phyloP scores from a whole-genome alignment of 2,329 filamentous ascomycete species.

The Microsporum ferrugineum region DNA sequence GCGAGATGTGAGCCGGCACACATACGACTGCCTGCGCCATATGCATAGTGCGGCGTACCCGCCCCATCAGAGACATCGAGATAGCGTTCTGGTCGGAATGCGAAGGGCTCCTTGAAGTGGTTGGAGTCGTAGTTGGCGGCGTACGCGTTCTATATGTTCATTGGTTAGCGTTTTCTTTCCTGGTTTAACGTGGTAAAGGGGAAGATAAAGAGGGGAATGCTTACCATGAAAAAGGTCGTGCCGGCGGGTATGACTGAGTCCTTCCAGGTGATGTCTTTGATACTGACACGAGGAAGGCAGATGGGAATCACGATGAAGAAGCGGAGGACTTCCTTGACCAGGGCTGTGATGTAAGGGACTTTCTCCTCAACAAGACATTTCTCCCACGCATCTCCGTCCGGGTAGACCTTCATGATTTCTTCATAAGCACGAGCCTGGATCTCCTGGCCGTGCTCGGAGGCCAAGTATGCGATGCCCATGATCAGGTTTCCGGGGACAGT shows the following conservation, averaged over 20 bases:
- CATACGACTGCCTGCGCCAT: conserved; percentile 53
- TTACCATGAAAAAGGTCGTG: conserved; percentile 67
- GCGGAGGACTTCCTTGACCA: conserved; percentile 67
- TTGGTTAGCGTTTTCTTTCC: not conserved
- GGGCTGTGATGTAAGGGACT: conserved; percentile 61
- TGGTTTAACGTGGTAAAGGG: not conserved
- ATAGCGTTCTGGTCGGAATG: conserved; percentile 61
- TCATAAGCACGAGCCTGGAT: conserved; percentile 59
- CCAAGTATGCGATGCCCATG: conserved; percentile 66
- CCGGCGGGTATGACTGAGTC: conserved; percentile 58
- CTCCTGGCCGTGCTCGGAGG: conserved; percentile 53
- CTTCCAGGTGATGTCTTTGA: conserved; percentile 61
- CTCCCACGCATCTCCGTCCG: conserved; percentile 64
- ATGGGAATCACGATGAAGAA: conserved; percentile 74
- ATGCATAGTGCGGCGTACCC: conserved; percentile 52
- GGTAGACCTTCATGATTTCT: conserved; percentile 61
- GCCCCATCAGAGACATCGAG: conserved; percentile 42
- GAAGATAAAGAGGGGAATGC: not conserved
- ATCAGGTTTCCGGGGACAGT: conserved; percentile 70
- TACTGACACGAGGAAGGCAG: conserved; percentile 59
- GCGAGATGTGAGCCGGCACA: conserved; percentile 53
- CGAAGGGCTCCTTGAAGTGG: conserved; percentile 53
- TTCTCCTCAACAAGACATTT: conserved; percentile 62
- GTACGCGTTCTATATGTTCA: conserved; percentile 50
- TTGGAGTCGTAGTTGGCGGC: conserved; percentile 59